A percentile compares a stretch with the other conserved stretches of the same genome.
These are phyloP conservation scores for Citrus cavaleriei DNA, from an alignment of 345 rosid species.

Conservation along the genomic window DNA sequence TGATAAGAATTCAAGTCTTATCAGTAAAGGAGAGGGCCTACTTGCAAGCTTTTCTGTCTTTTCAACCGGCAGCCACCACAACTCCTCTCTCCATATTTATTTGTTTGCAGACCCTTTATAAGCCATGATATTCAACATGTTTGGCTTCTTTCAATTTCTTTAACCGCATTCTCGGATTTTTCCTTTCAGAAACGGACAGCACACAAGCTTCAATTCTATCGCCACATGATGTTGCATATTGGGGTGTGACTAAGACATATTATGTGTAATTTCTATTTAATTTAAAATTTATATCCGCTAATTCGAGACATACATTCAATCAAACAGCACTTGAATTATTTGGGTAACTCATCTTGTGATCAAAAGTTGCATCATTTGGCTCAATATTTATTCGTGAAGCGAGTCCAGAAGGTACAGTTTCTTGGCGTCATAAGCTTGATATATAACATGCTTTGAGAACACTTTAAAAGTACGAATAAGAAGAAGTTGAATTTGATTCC, in stretches of 20 bases:
- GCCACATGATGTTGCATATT: background rate
- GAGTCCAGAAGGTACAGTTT: background rate
- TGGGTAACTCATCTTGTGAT: background rate
- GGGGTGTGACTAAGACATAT: too few species aligned
- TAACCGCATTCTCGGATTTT: conserved; percentile 4
- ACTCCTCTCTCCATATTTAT: too few species aligned
- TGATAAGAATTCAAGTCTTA: conserved; percentile 20
- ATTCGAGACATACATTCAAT: too few species aligned
- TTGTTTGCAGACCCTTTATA: background rate
- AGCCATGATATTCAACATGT: background rate
- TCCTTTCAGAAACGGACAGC: conserved; percentile 6
- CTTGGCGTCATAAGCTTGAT: background rate
- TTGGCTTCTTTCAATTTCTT: conserved; percentile 13
- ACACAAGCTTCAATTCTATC: background rate
- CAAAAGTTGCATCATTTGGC: too few species aligned
- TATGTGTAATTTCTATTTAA: too few species aligned
- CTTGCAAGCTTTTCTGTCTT: conserved; percentile 4
- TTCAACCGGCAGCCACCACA: background rate
- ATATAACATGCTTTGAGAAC: background rate
- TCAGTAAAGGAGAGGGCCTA: conserved; percentile 21
- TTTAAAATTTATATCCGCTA: too few species aligned
- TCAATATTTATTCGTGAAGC: background rate
- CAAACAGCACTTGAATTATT: too few species aligned
- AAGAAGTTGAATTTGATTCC: conserved; percentile 27
- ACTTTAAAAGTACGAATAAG: background rate